These are phyloP conservation scores for Margaritispora aquatica DNA, from an alignment of 495 filamentous ascomycete genomes.

Conservation along the genomic window DNA sequence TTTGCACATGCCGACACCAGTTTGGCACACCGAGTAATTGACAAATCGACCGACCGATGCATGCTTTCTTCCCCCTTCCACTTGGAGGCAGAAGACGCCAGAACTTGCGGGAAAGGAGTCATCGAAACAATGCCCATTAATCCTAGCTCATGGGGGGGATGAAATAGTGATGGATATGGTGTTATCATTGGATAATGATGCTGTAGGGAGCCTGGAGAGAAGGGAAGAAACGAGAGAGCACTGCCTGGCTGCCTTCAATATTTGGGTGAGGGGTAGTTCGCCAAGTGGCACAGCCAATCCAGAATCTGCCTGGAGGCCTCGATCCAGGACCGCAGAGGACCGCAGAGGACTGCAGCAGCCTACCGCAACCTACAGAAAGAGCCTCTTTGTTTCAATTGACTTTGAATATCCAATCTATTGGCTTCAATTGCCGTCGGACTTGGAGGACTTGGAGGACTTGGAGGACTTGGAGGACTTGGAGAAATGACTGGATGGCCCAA, in stretches of 20 bases:
- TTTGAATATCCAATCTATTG: no score
- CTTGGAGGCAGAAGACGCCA: background rate
- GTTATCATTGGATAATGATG: background rate
- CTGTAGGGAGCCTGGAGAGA: background rate
- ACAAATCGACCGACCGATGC: background rate
- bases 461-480: background rate
- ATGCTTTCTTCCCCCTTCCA: background rate
- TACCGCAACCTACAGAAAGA: background rate
- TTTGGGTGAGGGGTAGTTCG: background rate
- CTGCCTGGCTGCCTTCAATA: conserved; percentile 11
- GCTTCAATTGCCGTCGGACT: background rate
- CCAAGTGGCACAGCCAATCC: conserved; percentile 3
- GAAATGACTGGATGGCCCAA: background rate
- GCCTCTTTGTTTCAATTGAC: background rate
- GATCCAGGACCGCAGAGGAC: background rate
- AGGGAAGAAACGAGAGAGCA: background rate
- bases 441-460: background rate
- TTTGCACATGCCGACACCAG: conserved; percentile 1
- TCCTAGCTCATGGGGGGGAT: background rate
- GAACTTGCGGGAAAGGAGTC: conserved; percentile 4
- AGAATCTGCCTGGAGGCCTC: conserved; percentile 4
- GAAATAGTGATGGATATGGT: background rate
- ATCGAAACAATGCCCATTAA: background rate
- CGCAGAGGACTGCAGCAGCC: background rate
- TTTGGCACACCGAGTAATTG: conserved; percentile 18